A percentile compares a stretch with the other conserved stretches of the same genome.
Conservation (phyloP, 78 protist genomes). For the Tieghemostelium lacteum region DNA sequence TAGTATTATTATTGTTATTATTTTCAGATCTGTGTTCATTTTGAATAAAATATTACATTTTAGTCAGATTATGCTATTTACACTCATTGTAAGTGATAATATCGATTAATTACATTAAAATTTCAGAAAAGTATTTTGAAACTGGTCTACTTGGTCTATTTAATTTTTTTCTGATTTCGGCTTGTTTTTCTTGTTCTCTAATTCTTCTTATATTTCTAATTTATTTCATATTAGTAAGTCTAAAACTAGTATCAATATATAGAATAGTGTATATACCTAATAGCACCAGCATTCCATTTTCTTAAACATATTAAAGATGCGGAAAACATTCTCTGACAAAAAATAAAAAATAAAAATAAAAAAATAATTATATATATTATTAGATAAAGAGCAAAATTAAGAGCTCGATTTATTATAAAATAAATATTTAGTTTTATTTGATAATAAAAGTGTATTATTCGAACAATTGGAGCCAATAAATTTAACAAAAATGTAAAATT, state of each 20-base stretch:
- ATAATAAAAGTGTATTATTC: too few relatives aligned
- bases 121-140: conserved; percentile 45
- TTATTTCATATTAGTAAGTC: not conserved
- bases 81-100: not conserved
- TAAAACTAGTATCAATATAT: not conserved
- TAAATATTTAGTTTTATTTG: too few relatives aligned
- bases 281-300: conserved; percentile 36
- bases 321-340: conserved; percentile 1
- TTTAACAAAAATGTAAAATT: too few relatives aligned
- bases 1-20: too few relatives aligned
- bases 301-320: not conserved
- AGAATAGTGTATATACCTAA: not conserved
- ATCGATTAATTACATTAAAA: not conserved
- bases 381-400: too few relatives aligned
- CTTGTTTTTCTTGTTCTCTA: conserved; percentile 52
- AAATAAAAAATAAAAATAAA: too few relatives aligned
- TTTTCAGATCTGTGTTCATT: too few relatives aligned
- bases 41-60: too few relatives aligned
- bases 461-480: too few relatives aligned
- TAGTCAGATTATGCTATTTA: not conserved
- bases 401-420: too few relatives aligned
- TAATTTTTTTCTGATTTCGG: conserved; percentile 54
- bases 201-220: conserved; percentile 57
- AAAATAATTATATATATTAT: too few relatives aligned
- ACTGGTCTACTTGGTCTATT: conserved; percentile 36